phyloP scores from a whole-genome alignment of 345 rosid genomes.

The Boechera stricta region DNA sequence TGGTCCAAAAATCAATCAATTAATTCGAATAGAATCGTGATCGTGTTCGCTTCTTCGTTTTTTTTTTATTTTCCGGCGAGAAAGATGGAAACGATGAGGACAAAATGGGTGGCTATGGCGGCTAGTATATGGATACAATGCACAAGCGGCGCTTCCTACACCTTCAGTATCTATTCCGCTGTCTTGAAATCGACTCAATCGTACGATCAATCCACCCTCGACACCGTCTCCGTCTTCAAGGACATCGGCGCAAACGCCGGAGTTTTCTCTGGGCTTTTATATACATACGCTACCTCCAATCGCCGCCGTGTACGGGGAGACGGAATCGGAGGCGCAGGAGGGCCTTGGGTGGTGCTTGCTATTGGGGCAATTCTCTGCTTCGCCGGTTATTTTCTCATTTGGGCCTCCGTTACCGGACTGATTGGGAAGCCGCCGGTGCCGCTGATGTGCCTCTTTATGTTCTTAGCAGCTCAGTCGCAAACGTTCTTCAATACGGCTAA shows the following conservation, averaged over 20 bases:
- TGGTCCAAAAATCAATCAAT: neutral
- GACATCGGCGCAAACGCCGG: slow-evolving; percentile 95
- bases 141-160: slow-evolving; percentile 69
- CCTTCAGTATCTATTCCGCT: slow-evolving; percentile 83
- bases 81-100: slow-evolving; percentile 27
- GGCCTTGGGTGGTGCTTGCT: slow-evolving; percentile 78
- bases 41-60: neutral
- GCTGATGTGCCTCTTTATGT: slow-evolving; percentile 74
- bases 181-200: slow-evolving; percentile 72
- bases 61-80: slow-evolving; percentile 11
- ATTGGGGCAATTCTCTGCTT: slow-evolving; percentile 75
- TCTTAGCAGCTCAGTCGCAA: slow-evolving; percentile 72
- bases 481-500: slow-evolving; percentile 77
- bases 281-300: slow-evolving; percentile 53
- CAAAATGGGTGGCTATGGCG: slow-evolving; percentile 71
- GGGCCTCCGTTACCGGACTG: slow-evolving; percentile 82
- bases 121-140: slow-evolving; percentile 95
- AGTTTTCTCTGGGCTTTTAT: slow-evolving; percentile 76
- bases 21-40: neutral
- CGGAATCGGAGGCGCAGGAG: slow-evolving; percentile 25
- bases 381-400: slow-evolving; percentile 75
- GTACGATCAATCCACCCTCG: slow-evolving; percentile 91
- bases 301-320: slow-evolving; percentile 32
- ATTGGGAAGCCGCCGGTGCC: slow-evolving; percentile 68
- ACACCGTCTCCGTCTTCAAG: slow-evolving; percentile 94